Evolutionary conservation across 139 green algal genomes (phyloP).

Genomic region (Chlorella sp.): DNA sequence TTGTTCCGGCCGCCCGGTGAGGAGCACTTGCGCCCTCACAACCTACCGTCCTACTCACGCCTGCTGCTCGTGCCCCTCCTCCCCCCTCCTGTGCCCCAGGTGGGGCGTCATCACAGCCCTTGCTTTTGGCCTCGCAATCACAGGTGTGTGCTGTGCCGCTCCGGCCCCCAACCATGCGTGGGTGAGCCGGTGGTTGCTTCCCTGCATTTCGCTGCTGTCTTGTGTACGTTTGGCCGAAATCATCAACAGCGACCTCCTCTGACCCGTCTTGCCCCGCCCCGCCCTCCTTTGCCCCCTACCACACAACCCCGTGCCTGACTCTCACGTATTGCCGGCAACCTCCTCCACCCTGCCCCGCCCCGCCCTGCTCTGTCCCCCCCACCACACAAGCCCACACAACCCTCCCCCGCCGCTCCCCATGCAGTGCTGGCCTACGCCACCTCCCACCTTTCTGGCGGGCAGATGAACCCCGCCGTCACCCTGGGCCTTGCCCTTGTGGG

Average conservation of each 20-base stretch:
- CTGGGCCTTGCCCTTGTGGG: slow-evolving; percentile 24
- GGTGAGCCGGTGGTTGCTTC: too few species aligned
- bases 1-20: too few species aligned
- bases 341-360: too few species aligned
- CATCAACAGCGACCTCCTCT: too few species aligned
- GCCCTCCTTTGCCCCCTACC: too few species aligned
- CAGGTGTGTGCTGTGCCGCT: not conserved
- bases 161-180: not conserved
- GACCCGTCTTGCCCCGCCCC: too few species aligned
- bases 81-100: not conserved
- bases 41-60: not conserved
- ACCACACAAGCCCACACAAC: not conserved
- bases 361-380: too few species aligned
- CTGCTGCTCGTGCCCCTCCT: not conserved
- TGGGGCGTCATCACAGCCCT: slow-evolving; percentile 43
- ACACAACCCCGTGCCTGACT: too few species aligned
- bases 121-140: slow-evolving; percentile 54
- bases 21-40: not conserved
- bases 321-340: too few species aligned
- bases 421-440: slow-evolving; percentile 49
- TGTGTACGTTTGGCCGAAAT: too few species aligned
- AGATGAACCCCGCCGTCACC: slow-evolving; percentile 27
- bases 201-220: too few species aligned
- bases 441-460: slow-evolving; percentile 42
- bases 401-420: not conserved